A percentile compares a stretch with the other conserved stretches of the same genome.
Evolutionary conservation across 441 rosid species (phyloP).

Genomic region (Arabidopsis lyrata): DNA sequence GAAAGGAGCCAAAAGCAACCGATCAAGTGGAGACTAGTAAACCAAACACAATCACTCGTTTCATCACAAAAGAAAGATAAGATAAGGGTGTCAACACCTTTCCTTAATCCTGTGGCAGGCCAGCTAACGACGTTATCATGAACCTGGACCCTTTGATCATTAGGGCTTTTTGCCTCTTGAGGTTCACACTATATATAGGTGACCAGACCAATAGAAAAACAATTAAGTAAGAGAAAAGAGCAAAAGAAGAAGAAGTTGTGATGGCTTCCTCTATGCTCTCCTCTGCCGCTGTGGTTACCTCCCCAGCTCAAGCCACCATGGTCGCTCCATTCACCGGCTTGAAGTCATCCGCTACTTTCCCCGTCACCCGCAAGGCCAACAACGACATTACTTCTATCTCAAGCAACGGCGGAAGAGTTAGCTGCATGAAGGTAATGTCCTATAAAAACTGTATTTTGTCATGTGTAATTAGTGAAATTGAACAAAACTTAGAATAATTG

Average conservation of each 20-base stretch:
- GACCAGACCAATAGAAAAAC: constrained; percentile 3
- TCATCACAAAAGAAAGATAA: constrained; percentile 32
- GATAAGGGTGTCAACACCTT: constrained; percentile 42
- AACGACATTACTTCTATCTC: constrained; percentile 62
- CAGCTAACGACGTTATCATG: constrained; percentile 31
- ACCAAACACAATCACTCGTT: constrained; percentile 22
- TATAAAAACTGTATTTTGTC: not conserved
- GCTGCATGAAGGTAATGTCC: constrained; percentile 69
- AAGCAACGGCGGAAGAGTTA: constrained; percentile 71
- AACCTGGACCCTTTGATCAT: constrained; percentile 18
- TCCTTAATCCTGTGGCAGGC: constrained; percentile 44
- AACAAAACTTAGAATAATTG: not conserved
- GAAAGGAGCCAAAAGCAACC: too few relatives aligned
- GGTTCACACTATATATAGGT: constrained; percentile 31
- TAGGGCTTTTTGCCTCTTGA: constrained; percentile 17
- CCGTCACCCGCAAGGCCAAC: constrained; percentile 56
- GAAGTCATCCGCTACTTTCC: constrained; percentile 64
- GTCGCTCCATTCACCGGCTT: constrained; percentile 73
- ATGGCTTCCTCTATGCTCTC: constrained; percentile 71
- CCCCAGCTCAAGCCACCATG: constrained; percentile 58
- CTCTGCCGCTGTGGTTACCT: constrained; percentile 53
- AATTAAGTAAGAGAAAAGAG: too few relatives aligned
- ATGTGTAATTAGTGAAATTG: not conserved
- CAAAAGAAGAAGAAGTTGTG: not conserved
- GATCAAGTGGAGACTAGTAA: too few relatives aligned